phyloP scores from a whole-genome alignment of 2,329 filamentous ascomycete genomes.

The Clonostachys solani region DNA sequence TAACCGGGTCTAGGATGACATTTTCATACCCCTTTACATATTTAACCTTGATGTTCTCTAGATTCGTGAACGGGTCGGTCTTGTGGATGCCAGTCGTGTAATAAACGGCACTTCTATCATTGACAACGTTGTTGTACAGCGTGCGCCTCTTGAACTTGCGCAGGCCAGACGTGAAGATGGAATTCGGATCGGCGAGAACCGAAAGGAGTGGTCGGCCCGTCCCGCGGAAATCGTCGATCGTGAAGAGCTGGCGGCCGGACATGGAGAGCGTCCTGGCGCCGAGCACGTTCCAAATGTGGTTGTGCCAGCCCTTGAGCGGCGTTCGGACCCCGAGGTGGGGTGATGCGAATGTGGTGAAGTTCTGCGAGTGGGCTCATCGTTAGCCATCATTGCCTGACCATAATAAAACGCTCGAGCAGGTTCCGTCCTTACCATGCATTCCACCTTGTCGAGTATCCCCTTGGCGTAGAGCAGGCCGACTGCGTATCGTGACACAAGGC shows the following conservation, averaged over 20 bases:
- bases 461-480: slow-evolving; percentile 79
- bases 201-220: slow-evolving; percentile 77
- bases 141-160: slow-evolving; percentile 71
- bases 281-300: slow-evolving; percentile 75
- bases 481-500: slow-evolving; percentile 80
- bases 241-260: slow-evolving; percentile 84
- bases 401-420: not conserved
- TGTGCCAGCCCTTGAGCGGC: slow-evolving; percentile 61
- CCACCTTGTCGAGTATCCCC: slow-evolving; percentile 72
- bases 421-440: slow-evolving; percentile 60
- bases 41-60: slow-evolving; percentile 65
- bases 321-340: slow-evolving; percentile 76
- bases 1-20: slow-evolving; percentile 66
- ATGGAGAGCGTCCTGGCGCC: slow-evolving; percentile 76
- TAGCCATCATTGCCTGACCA: not conserved
- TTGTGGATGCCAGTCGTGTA: slow-evolving; percentile 79
- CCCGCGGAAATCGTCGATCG: slow-evolving; percentile 78
- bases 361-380: slow-evolving; percentile 36
- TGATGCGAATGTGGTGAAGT: slow-evolving; percentile 89
- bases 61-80: slow-evolving; percentile 70
- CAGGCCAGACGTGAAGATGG: slow-evolving; percentile 80
- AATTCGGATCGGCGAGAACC: slow-evolving; percentile 76
- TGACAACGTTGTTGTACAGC: slow-evolving; percentile 82
- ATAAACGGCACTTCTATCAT: slow-evolving; percentile 77
- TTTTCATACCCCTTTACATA: slow-evolving; percentile 70